Percentiles rank a stretch among this genome's conserved stretches.
These are phyloP conservation scores for Spatholobus suberectus DNA, from an alignment of 306 rosid species.

Conservation along the genomic window DNA sequence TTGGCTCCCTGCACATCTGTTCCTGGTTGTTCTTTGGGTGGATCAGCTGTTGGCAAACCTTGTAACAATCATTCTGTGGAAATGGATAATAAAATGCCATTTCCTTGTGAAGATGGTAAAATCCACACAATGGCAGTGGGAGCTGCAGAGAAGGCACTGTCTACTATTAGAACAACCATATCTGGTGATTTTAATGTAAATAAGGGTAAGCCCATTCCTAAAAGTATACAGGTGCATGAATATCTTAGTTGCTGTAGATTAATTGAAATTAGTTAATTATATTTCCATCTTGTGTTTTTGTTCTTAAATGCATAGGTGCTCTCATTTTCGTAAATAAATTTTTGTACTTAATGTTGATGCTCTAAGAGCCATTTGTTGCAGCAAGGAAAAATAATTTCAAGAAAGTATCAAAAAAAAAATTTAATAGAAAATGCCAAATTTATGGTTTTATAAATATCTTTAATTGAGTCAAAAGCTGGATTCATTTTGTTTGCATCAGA, in stretches of 20 bases:
- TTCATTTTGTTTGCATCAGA: background rate
- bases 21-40: conserved; percentile 53
- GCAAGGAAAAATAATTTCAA: conserved; percentile 17
- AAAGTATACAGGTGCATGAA: conserved; percentile 19
- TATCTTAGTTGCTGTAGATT: conserved; percentile 22
- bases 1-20: conserved; percentile 47
- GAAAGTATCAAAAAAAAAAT: background rate
- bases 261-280: conserved; percentile 10
- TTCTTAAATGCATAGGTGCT: background rate
- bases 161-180: conserved; percentile 52
- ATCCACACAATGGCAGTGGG: conserved; percentile 68
- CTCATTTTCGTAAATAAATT: background rate
- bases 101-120: conserved; percentile 54
- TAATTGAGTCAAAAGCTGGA: conserved; percentile 26
- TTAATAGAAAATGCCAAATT: background rate
- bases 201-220: conserved; percentile 58
- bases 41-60: conserved; percentile 49
- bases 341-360: conserved; percentile 8
- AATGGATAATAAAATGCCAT: conserved; percentile 46
- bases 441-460: background rate
- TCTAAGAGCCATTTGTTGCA: conserved; percentile 11
- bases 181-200: conserved; percentile 53
- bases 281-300: background rate
- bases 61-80: conserved; percentile 44
- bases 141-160: conserved; percentile 79